Percentiles rank a stretch among this genome's conserved stretches.
Conservation (phyloP, 345 rosid species). For the Turnera subulata region DNA sequence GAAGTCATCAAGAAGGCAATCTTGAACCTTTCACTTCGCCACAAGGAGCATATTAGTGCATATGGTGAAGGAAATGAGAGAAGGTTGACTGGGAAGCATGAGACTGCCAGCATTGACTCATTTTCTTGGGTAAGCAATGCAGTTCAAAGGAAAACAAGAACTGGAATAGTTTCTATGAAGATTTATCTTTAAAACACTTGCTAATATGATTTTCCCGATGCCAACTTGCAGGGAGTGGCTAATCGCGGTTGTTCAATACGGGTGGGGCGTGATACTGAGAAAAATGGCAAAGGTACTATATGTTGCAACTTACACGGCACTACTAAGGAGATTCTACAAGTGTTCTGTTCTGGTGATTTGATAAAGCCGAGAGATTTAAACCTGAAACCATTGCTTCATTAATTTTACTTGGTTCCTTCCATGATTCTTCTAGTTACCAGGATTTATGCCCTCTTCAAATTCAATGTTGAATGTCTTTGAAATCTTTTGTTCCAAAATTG, state of each 20-base stretch:
- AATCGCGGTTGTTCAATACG: slow-evolving; percentile 97
- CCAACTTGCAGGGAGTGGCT: slow-evolving; percentile 70
- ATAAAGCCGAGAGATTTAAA: no score
- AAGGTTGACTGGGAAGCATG: slow-evolving; percentile 94
- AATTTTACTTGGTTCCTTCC: no score
- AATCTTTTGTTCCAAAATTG: no score
- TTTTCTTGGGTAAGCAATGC: slow-evolving; percentile 80
- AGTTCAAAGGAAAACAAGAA: neutral
- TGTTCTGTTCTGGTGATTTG: no score
- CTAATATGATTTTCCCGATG: slow-evolving; percentile 7
- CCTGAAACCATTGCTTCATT: no score
- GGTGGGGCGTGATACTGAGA: slow-evolving; percentile 96
- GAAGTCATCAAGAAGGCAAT: slow-evolving; percentile 91
- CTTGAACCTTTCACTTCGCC: slow-evolving; percentile 85
- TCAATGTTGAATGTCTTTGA: no score
- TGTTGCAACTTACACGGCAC: no score
- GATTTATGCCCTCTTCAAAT: no score
- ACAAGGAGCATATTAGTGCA: slow-evolving; percentile 79
- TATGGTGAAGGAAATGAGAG: slow-evolving; percentile 99
- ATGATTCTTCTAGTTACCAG: no score
- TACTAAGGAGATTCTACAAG: no score
- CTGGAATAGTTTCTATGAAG: neutral
- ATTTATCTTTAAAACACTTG: neutral
- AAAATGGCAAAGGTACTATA: slow-evolving; percentile 72
- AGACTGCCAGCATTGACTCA: slow-evolving; percentile 82